Evolutionary conservation across 1,284 basidiomycete genomes (phyloP).

Genomic region (Cerioporus squamosus): DNA sequence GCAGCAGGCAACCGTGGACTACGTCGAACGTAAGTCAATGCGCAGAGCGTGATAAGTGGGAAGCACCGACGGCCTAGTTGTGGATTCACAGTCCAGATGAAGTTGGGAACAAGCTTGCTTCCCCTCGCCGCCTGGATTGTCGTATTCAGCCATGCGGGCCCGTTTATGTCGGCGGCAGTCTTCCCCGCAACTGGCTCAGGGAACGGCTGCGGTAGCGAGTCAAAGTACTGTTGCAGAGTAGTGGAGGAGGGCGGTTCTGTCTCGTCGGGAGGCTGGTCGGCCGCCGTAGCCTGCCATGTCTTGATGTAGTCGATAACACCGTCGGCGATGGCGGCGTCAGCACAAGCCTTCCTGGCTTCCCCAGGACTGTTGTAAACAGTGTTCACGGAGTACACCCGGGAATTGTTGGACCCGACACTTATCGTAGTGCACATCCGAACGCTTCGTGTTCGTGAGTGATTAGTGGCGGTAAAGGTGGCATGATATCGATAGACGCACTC

Average conservation of each 20-base stretch:
- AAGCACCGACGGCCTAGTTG: slow-evolving; percentile 45
- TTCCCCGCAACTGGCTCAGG: slow-evolving; percentile 52
- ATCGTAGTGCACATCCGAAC: slow-evolving; percentile 61
- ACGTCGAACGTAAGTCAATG: slow-evolving; percentile 1
- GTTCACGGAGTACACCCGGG: slow-evolving; percentile 53
- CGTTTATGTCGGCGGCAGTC: slow-evolving; percentile 52
- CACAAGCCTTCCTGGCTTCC: slow-evolving; percentile 59
- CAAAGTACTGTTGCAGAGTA: slow-evolving; percentile 58
- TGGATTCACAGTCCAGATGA: slow-evolving; percentile 48
- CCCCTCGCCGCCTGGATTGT: slow-evolving; percentile 55
- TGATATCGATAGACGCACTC: slow-evolving; percentile 40
- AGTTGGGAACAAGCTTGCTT: slow-evolving; percentile 45
- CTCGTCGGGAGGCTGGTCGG: slow-evolving; percentile 25
- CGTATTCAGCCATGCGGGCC: slow-evolving; percentile 56
- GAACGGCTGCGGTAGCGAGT: slow-evolving; percentile 60
- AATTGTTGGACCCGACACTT: slow-evolving; percentile 49
- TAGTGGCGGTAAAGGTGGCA: neutral
- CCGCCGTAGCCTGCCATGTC: slow-evolving; percentile 51
- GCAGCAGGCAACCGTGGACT: slow-evolving; percentile 68
- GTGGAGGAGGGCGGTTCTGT: slow-evolving; percentile 19
- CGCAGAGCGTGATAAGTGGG: slow-evolving; percentile 1
- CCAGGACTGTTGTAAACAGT: slow-evolving; percentile 41
- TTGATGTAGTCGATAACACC: slow-evolving; percentile 61
- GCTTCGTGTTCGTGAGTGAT: slow-evolving; percentile 34
- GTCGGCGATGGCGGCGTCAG: slow-evolving; percentile 50